phyloP scores from a whole-genome alignment of 1,284 basidiomycete genomes.

The Cryptococcus hybrid region DNA sequence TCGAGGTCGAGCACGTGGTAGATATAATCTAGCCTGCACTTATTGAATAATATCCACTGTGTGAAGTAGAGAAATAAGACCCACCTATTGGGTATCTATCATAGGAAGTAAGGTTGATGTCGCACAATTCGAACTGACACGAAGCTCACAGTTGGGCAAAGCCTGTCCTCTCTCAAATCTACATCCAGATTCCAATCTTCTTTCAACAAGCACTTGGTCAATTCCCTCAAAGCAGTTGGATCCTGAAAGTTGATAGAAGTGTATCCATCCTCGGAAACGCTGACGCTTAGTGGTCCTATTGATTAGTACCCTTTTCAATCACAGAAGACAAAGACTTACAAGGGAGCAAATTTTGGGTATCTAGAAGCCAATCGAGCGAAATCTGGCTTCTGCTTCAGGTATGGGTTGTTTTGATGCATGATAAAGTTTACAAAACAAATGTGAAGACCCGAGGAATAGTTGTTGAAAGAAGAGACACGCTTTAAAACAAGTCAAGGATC shows the following conservation, averaged over 20 bases:
- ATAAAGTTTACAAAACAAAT: too few relatives aligned
- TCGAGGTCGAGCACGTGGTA: constrained; percentile 67
- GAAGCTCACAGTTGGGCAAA: constrained; percentile 76
- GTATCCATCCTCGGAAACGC: constrained; percentile 11
- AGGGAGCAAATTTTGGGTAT: constrained; percentile 61
- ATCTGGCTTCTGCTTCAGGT: constrained; percentile 56
- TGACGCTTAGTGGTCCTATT: constrained; percentile 16
- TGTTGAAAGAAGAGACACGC: background rate
- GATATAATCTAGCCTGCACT: constrained; percentile 68
- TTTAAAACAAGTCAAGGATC: background rate
- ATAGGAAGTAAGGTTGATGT: background rate
- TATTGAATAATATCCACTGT: too few relatives aligned
- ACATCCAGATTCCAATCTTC: constrained; percentile 70
- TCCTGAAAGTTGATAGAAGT: constrained; percentile 68
- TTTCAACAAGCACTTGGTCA: constrained; percentile 72
- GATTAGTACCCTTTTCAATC: background rate
- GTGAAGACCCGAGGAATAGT: background rate
- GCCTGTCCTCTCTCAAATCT: constrained; percentile 63
- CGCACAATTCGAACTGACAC: background rate
- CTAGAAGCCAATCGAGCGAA: constrained; percentile 61
- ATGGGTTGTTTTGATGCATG: constrained; percentile 50
- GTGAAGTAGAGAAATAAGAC: background rate
- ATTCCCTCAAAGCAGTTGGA: constrained; percentile 62
- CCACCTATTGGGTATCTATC: constrained; percentile 45
- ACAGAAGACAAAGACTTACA: constrained; percentile 54